Evolutionary conservation across 2,329 filamentous ascomycete species (phyloP), one percentile per base, ranked within the genome.

Genomic region (Acrocalymma vagum): DNA sequence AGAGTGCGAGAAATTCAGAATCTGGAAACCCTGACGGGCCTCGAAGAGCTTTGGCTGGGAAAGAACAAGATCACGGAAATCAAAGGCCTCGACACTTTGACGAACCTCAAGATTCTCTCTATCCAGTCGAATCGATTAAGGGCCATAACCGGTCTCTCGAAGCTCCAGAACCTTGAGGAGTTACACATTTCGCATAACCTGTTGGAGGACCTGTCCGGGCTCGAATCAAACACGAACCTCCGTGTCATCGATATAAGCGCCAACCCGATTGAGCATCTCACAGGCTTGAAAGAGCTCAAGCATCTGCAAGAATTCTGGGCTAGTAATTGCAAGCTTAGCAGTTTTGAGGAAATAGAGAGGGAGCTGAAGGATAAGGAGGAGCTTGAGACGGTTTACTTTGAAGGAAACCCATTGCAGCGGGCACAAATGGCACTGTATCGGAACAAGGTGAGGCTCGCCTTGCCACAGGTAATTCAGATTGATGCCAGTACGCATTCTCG

Each of bases 61-160:
- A 97, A 96, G 79, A 96, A 96, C 76, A 96, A 95, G 67, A 96
- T 99, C 58, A 88, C 87, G 0, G 83, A 91, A 61, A 83, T 97
- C 49, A 84, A 82, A 72, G 81, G 89, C 36, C 80, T 97, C 11
- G 79, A 79, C n/a, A 80, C 82, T 1, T 79, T 99, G 18, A 78
- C 84, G 7, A 92, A 88, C 56, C 81, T 99, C 29, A 87, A 86
- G 50, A 89, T 97, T 34, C 83, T 99, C 36, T 95, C 90, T 60
- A 91, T 99, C 58, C 94, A 97, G 72, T 94, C 91, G 26, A 99
- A 99, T 76, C 88, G 94, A 34, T 88, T 99, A 55, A 86, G 83
- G 42, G 81, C 85, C 51, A 81, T 99, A 11, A 78, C 83, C 9
- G 90, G 90, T 3, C 81, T 99, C 13, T 80, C 81, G n/a, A 77